Evolutionary conservation across 352 stramenopile genomes (phyloP).

Genomic region (Pythium aquatile): DNA sequence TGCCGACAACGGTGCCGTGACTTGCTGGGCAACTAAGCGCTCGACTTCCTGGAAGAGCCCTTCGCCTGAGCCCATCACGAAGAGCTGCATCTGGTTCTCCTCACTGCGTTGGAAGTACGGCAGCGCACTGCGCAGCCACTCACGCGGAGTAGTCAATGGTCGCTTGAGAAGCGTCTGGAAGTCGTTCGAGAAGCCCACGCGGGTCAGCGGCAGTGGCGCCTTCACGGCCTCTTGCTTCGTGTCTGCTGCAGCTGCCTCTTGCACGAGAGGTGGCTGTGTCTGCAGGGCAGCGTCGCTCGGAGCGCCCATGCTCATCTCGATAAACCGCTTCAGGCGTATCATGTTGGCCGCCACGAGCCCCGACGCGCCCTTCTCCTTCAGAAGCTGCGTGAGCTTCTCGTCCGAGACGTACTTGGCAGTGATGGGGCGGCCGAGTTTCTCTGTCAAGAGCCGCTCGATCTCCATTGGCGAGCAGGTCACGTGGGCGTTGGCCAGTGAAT

Average conservation of each 20-base stretch:
- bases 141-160: conserved; percentile 33
- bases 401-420: conserved; percentile 55
- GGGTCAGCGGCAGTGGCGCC: conserved; percentile 17
- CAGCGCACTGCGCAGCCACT: conserved; percentile 48
- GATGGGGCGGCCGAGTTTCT: conserved; percentile 40
- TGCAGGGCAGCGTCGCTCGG: conserved; percentile 6
- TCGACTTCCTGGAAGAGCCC: conserved; percentile 68
- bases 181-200: conserved; percentile 49
- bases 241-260: not conserved
- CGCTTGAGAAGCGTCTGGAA: conserved; percentile 54
- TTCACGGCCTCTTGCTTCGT: not conserved
- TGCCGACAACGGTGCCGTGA: conserved; percentile 45
- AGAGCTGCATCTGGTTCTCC: conserved; percentile 75
- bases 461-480: conserved; percentile 48
- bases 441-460: conserved; percentile 36
- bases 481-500: conserved; percentile 46
- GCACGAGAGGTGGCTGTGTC: conserved; percentile 4
- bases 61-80: conserved; percentile 74
- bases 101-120: conserved; percentile 46
- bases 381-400: conserved; percentile 34
- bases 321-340: conserved; percentile 46
- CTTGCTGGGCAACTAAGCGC: conserved; percentile 56
- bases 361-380: conserved; percentile 53
- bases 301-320: conserved; percentile 31
- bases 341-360: conserved; percentile 49